Evolutionary conservation across 2,329 filamentous ascomycete species (phyloP).

Genomic region (Pseudohalonectria lignicola): DNA sequence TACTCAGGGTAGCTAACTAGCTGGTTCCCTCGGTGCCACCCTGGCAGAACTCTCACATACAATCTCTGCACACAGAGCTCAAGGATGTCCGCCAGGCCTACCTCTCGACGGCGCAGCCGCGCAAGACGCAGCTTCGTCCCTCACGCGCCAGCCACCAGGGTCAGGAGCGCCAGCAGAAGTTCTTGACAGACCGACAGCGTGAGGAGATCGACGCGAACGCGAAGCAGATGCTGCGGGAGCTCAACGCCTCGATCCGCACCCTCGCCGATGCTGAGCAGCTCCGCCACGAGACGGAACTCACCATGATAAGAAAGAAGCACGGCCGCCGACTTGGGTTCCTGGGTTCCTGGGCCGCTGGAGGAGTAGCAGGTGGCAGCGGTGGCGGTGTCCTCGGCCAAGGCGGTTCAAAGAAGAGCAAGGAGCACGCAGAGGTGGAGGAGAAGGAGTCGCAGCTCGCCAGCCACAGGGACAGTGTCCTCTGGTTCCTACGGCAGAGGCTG

Average conservation of each 20-base stretch:
- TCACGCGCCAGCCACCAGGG: conserved; percentile 30
- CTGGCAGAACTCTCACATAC: conserved; percentile 69
- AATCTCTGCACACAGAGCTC: conserved; percentile 69
- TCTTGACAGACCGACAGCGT: conserved; percentile 69
- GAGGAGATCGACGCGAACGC: conserved; percentile 82
- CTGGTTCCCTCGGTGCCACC: too few relatives aligned
- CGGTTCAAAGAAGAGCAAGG: conserved; percentile 32
- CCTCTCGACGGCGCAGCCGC: conserved; percentile 66
- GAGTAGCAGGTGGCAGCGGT: conserved; percentile 24
- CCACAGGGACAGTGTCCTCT: conserved; percentile 74
- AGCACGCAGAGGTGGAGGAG: conserved; percentile 65
- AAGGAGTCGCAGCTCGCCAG: conserved; percentile 53
- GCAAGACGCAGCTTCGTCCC: conserved; percentile 41
- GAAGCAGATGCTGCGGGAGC: conserved; percentile 72
- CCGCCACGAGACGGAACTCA: conserved; percentile 63
- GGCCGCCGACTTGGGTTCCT: conserved; percentile 52
- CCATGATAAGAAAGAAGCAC: conserved; percentile 61
- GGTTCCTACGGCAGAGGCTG: conserved; percentile 66
- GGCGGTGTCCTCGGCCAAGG: conserved; percentile 8
- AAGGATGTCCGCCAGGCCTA: conserved; percentile 80
- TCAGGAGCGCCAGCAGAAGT: conserved; percentile 21
- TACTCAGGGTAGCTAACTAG: too few relatives aligned
- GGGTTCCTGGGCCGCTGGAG: conserved; percentile 56
- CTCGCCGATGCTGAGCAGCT: conserved; percentile 75
- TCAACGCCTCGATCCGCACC: conserved; percentile 69